Evolutionary conservation across 768 basidiomycete genomes (phyloP), one percentile per base, ranked within the genome.

Genomic region (Aureoboletus auriporus): DNA sequence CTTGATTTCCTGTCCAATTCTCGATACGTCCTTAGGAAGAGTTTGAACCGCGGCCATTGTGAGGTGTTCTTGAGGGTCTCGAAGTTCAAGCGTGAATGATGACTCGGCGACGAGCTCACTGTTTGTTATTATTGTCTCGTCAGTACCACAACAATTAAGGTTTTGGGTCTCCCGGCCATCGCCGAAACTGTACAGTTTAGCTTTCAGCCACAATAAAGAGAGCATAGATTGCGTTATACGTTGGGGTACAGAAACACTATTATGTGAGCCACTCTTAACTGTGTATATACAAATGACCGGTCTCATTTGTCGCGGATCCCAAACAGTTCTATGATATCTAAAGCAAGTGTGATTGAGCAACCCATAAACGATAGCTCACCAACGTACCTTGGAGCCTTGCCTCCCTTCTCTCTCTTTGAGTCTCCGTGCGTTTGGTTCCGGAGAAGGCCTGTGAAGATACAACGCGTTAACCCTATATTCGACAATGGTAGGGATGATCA

Each of bases 1-100:
- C 75, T 95, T 96, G 66, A 98, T 82, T 60, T 91, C 89, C 69
- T 79, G 79, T 55, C 84, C 88, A 59, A 90, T 75, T 70, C 72
- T 88, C 53, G 88, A 85, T 65, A 93, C 77, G 48, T 90, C 88
- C 72, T 73, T 89, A 44, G 89, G 89, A 53, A 93, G 86, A 37
- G 88, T 84, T 59, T 82, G 80, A 52, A 72, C 76, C 50, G 74
- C 56, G 55, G 83, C 78, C 84, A 86, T 86, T 72, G 52, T 51
- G 64, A 64, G 65, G 42, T 47, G 43, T 44, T 56, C 65, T 72
- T 68, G 63, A 66, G 64, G 60, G 58, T 55, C 54, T 57, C 57
- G 50, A 53, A 29, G 20, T 23, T 29, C 40, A 54, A 53, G 57
- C 29, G 52, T 54, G 20, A n/a, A 46, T 47, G 49, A 46, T 12